Conservation (phyloP, 805 yeast species). For the Schizosaccharomyces octosporus region DNA sequence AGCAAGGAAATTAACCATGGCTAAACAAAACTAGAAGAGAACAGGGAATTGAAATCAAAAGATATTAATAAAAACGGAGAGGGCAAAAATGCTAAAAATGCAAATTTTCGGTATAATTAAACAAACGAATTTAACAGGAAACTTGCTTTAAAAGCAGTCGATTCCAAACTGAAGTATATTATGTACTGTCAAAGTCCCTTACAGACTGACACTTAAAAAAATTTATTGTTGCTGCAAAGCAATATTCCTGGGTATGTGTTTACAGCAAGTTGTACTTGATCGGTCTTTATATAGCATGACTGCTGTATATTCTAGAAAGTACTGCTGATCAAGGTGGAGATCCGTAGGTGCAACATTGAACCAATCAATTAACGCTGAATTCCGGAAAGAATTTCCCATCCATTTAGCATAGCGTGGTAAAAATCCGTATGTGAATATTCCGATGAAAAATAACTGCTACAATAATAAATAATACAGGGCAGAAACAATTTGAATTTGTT, state of each 20-base stretch:
- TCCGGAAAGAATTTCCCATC: too few species aligned
- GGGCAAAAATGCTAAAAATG: not conserved
- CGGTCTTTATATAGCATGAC: not conserved
- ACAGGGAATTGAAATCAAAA: not conserved
- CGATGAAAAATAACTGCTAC: too few species aligned
- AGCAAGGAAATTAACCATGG: not conserved
- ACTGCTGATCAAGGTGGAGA: not conserved
- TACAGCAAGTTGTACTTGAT: too few species aligned
- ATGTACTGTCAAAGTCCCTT: not conserved
- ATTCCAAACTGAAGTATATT: not conserved
- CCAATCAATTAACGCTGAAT: too few species aligned
- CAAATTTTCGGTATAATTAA: not conserved
- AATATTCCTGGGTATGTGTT: too few species aligned
- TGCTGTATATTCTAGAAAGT: not conserved
- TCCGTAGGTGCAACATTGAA: too few species aligned
- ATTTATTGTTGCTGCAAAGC: too few species aligned
- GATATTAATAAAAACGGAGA: not conserved
- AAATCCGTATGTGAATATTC: too few species aligned
- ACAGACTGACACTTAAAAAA: not conserved
- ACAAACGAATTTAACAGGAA: not conserved
- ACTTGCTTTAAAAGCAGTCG: not conserved
- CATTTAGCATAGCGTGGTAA: too few species aligned
- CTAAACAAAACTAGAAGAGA: too few species aligned
- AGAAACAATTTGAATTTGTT: too few species aligned
- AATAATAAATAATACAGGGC: too few species aligned